Percentiles rank a stretch among this genome's conserved stretches.
These are phyloP conservation scores for Harringtonia lauricola DNA, from an alignment of 2,329 filamentous ascomycete species.

Conservation along the genomic window DNA sequence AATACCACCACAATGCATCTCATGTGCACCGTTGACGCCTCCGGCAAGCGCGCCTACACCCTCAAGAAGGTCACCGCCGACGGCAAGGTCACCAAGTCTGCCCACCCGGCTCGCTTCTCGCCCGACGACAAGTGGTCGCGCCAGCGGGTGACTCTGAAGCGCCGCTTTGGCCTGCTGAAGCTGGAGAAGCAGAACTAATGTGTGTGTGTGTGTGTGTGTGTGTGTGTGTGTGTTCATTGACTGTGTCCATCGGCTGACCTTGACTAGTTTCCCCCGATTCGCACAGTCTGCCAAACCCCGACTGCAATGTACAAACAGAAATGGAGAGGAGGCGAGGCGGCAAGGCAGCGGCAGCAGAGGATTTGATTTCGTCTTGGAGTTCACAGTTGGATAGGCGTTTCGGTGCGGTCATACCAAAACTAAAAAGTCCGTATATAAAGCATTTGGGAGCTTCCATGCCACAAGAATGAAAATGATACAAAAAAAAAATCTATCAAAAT, in stretches of 20 bases:
- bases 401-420: background rate
- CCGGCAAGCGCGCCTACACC: conserved; percentile 87
- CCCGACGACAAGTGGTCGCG: conserved; percentile 98
- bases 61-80: conserved; percentile 72
- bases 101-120: conserved; percentile 91
- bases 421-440: background rate
- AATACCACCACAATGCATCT: conserved; percentile 37
- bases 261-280: background rate
- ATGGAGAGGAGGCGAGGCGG: too few species aligned
- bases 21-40: conserved; percentile 73
- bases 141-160: conserved; percentile 91
- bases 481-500: background rate
- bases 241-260: background rate
- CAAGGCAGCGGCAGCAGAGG: background rate
- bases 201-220: too few species aligned
- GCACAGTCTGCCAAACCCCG: too few species aligned
- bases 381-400: background rate
- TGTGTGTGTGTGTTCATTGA: conserved; percentile 43
- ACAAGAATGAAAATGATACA: background rate
- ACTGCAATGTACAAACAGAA: too few species aligned
- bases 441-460: too few species aligned
- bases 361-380: background rate
- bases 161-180: conserved; percentile 78
- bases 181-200: conserved; percentile 46
- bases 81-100: conserved; percentile 85